phyloP scores from a whole-genome alignment of 2,329 filamentous ascomycete species.

The Magnaporthales sp. region DNA sequence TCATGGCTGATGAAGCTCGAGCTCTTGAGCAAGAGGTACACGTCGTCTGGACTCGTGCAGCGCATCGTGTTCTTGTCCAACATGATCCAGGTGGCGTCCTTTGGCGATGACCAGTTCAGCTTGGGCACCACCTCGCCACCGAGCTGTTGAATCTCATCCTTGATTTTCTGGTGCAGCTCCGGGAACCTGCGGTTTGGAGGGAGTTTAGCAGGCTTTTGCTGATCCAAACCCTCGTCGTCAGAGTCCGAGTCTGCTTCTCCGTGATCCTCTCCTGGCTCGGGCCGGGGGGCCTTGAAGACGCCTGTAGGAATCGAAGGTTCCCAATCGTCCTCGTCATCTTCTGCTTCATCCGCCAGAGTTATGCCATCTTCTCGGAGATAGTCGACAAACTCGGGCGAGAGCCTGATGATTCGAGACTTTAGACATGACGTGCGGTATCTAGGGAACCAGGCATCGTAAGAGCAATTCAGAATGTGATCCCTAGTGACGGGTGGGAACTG shows the following conservation, averaged over 20 bases:
- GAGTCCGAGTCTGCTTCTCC: conserved; percentile 36
- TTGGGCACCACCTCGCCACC: conserved; percentile 86
- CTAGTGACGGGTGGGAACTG: conserved; percentile 78
- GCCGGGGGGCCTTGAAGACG: conserved; percentile 11
- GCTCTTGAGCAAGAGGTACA: conserved; percentile 89
- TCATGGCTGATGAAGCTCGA: conserved; percentile 94
- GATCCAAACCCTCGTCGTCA: conserved; percentile 40
- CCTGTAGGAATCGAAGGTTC: conserved; percentile 27
- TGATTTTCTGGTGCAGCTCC: conserved; percentile 70
- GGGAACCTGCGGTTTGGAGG: conserved; percentile 52
- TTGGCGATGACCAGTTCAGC: conserved; percentile 94
- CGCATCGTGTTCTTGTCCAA: conserved; percentile 81
- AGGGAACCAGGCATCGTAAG: conserved; percentile 86
- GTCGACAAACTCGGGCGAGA: conserved; percentile 65
- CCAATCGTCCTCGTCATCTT: conserved; percentile 48
- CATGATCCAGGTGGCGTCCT: conserved; percentile 91
- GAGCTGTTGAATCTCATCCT: conserved; percentile 67
- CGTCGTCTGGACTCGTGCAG: conserved; percentile 79
- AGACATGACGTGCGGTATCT: conserved; percentile 75
- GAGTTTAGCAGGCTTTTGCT: conserved; percentile 38
- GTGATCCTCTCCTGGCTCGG: conserved; percentile 29
- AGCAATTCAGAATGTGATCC: conserved; percentile 87
- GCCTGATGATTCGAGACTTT: conserved; percentile 75
- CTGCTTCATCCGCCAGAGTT: conserved; percentile 62
- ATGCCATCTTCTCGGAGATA: conserved; percentile 94